Evolutionary conservation across 2,329 filamentous ascomycete species (phyloP), one percentile per base, ranked within the genome.

Genomic region (Alternaria triticimaculans): DNA sequence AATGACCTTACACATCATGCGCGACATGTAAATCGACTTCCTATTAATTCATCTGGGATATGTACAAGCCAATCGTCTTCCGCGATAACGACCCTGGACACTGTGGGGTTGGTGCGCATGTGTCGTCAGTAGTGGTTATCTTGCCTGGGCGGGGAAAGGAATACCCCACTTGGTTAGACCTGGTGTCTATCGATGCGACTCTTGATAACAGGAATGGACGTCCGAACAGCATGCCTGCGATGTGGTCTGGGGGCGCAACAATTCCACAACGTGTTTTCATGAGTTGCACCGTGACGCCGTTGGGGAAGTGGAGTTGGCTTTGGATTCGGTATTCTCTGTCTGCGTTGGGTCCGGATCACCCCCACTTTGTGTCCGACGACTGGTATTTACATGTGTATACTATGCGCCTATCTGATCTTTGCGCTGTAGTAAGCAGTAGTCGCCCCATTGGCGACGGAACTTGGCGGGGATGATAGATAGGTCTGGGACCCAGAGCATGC

Each of bases 401-500:
- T 51, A 51, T 23, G 28, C 49, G 49, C 28, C 6, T 51, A 45
- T 50, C 20, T 18, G 21, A 44, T 12, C n/a, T 44, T 2, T 49
- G 8, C 88, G 87, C 73, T 87, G 87, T 68, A 98, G 81, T 56
- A 99, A 84, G 79, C 96, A 99, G 80, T 98, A 96, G 57, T 89
- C 85, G 18, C 94, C 96, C 93, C 94, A 98, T 80, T 88, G 89
- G 61, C 95, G 88, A 71, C 86, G 88, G 68, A 89, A 90, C 63
- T 85, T 86, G 45, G 88, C 85, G 0, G 94, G 94, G 14, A 97
- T 82, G 43, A 93, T 81, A 0, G 86, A 81, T 65, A 89, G 81
- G 68, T 93, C 87, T 3, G 96, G 96, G 37, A 97, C 78, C 92
- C 93, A 98, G 50, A 97, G 81, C 9, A 92, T 87, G 64, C 96